Percentiles rank a stretch among this genome's conserved stretches.
phyloP scores from a whole-genome alignment of 2,329 filamentous ascomycete species.

The Myriosclerotinia scirpicola region DNA sequence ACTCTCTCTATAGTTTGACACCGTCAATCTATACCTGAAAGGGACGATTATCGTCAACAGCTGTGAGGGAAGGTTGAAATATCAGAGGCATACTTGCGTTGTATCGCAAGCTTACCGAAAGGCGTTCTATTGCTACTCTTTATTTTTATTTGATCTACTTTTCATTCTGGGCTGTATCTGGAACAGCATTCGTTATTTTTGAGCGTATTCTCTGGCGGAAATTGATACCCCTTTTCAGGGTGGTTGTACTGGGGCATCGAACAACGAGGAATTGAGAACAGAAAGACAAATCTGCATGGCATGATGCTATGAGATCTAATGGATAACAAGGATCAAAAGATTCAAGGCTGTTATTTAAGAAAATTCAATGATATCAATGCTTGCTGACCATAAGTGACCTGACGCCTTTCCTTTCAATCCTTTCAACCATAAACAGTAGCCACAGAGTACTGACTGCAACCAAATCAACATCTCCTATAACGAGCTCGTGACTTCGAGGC shows the following conservation, averaged over 20 bases:
- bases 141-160: neutral
- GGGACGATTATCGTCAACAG: neutral
- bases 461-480: neutral
- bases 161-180: neutral
- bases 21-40: neutral
- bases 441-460: neutral
- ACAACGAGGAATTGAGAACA: neutral
- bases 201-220: neutral
- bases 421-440: neutral
- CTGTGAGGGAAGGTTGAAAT: neutral
- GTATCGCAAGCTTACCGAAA: neutral
- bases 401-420: neutral
- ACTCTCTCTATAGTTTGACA: neutral
- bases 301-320: neutral
- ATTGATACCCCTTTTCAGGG: neutral
- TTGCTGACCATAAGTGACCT: slow-evolving; percentile 6
- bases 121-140: neutral
- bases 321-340: neutral
- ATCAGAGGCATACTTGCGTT: neutral
- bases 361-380: slow-evolving; percentile 8
- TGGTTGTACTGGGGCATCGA: neutral
- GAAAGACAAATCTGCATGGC: neutral
- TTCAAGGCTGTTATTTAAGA: neutral
- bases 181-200: neutral
- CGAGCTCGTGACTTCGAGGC: neutral